Conservation (phyloP, 2,329 filamentous ascomycete genomes). For the Onygena corvina region DNA sequence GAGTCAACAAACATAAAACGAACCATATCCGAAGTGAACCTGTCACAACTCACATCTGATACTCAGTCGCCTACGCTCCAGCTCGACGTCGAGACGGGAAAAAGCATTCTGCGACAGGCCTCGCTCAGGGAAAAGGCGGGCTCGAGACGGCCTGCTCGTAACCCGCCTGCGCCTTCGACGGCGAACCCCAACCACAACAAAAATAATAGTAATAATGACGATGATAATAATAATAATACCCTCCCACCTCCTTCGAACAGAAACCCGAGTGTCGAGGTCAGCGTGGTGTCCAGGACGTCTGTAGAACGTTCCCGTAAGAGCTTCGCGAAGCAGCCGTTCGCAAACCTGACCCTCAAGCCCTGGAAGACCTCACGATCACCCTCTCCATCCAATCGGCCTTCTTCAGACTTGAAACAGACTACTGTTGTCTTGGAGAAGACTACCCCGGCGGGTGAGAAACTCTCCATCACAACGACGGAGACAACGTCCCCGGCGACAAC, state of each 20-base stretch:
- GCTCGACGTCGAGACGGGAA: slow-evolving; percentile 30
- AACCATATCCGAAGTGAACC: slow-evolving; percentile 40
- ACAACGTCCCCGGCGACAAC: background rate
- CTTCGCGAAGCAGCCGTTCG: slow-evolving; percentile 31
- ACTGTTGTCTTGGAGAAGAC: slow-evolving; percentile 17
- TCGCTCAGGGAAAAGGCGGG: slow-evolving; percentile 23
- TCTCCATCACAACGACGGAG: background rate
- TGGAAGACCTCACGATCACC: slow-evolving; percentile 40
- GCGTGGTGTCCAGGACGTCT: slow-evolving; percentile 18
- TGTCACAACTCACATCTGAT: slow-evolving; percentile 27
- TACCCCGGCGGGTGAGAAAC: background rate
- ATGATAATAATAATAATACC: slow-evolving; percentile 1
- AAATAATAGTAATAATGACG: background rate
- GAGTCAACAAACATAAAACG: slow-evolving; percentile 34
- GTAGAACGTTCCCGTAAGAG: slow-evolving; percentile 29
- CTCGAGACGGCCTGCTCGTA: background rate
- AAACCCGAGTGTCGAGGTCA: slow-evolving; percentile 1
- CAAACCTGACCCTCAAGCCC: slow-evolving; percentile 40
- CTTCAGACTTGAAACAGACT: slow-evolving; percentile 21
- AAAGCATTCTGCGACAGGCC: slow-evolving; percentile 33
- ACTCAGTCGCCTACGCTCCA: slow-evolving; percentile 22
- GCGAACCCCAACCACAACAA: no score
- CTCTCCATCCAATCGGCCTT: slow-evolving; percentile 26
- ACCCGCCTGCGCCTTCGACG: background rate
- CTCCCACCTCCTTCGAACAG: background rate